Base-by-base conservation (phyloP, 192 early-diverging fungal genomes). In the Coemansia sp. region DNA sequence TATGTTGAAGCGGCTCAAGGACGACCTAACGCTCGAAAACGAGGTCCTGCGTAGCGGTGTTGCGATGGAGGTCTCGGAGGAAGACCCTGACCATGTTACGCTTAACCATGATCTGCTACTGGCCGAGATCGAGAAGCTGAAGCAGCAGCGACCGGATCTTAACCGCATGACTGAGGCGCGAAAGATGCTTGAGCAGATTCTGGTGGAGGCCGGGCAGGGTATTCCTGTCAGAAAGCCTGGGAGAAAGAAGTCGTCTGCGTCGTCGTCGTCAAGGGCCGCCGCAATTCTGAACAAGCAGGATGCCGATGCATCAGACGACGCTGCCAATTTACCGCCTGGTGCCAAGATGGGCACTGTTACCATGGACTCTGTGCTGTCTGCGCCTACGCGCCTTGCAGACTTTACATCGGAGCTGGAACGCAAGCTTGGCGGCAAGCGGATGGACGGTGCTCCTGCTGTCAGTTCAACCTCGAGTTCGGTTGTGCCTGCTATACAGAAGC, bases 21-120 rank as follows among this genome's bases (percentile, higher is more conserved):
- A 82, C 19, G 79, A 75, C 19, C 34, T 84, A 65, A 74, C 69
- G 13, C 56, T 81, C 34, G 83, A 84, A 57, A 84, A 84, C 62
- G 72, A 79, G 66, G 83, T 80, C 0, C 59, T 84, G 50, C 71
- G 75, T 17, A 75, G 71, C 50, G 83, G 83, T 10, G 66, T 73
- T 9, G 83, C 75, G 1, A 25, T 81, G 35, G 75, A 81, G 20
- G 53, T 59, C 0, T 62, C 61, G 4, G 69, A 77, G 42, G 61
- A 69, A 6, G 65, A 69, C n/a, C 58, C 62, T 22, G 74, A 73
- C 4, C 59, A 67, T 22, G 57, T 70, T 17, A 65, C 70, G 62
- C 49, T 81, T 33, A 82, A 77, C 65, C 68, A 74, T 43, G 80
- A 82, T 22, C 56, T 74, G 61, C 69, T 83, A n/a, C 53, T 83